phyloP scores from a whole-genome alignment of 257 asterid species.

The Dorcoceras hygrometricum region DNA sequence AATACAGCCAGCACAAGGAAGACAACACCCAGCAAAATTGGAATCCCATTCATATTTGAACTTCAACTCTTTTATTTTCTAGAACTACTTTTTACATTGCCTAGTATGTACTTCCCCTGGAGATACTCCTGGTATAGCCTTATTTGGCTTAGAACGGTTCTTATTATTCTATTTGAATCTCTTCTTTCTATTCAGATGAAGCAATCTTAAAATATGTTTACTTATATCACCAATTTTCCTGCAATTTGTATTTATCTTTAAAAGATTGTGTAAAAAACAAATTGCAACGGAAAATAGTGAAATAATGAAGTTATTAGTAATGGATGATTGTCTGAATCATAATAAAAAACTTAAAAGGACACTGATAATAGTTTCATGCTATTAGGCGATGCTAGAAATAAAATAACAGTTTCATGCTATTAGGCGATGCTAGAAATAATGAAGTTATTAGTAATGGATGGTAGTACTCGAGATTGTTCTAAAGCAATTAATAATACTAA shows the following conservation, averaged over 20 bases:
- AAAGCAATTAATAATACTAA: neutral
- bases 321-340: neutral
- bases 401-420: neutral
- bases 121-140: too few relatives aligned
- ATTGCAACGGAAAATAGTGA: neutral
- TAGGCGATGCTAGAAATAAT: neutral
- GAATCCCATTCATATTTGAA: neutral
- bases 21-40: neutral
- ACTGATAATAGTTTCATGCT: neutral
- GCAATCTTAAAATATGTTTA: neutral
- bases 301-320: too few relatives aligned
- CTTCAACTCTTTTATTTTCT: neutral
- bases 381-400: neutral
- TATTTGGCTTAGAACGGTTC: neutral
- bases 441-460: too few relatives aligned
- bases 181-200: neutral
- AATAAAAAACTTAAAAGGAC: neutral
- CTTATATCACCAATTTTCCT: neutral
- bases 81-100: neutral
- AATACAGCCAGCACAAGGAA: neutral
- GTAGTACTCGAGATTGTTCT: too few relatives aligned
- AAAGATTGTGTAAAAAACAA: neutral
- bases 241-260: neutral
- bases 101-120: too few relatives aligned
- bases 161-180: neutral